Percentiles rank a stretch among this genome's conserved stretches.
These are phyloP conservation scores for Fusarium mundagurra DNA, from an alignment of 2,329 filamentous ascomycete genomes.

Conservation along the genomic window DNA sequence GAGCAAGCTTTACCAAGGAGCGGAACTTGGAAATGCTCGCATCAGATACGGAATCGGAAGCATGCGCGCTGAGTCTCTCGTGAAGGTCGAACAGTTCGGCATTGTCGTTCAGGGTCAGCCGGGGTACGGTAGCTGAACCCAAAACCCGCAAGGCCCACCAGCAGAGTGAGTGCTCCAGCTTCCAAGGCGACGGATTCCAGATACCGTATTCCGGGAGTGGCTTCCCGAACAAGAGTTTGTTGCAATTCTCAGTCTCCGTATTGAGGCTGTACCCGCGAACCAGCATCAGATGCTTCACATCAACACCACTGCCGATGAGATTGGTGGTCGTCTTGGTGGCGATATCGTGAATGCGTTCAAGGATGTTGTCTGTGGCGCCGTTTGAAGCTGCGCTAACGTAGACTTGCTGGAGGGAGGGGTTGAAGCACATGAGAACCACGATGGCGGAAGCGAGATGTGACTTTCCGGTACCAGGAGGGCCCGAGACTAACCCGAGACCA, in stretches of 20 bases:
- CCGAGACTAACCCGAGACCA: neutral
- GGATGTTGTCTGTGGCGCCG: neutral
- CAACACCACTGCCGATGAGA: accelerated
- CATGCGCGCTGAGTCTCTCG: neutral
- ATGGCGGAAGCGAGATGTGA: neutral
- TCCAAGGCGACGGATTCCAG: neutral
- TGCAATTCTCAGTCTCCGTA: neutral
- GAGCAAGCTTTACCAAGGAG: neutral
- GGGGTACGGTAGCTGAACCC: neutral
- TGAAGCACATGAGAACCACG: neutral
- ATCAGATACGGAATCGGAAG: accelerated
- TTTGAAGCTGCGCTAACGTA: slow-evolving; percentile 1
- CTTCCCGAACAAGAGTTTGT: accelerated
- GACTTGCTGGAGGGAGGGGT: neutral
- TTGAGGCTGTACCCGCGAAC: neutral
- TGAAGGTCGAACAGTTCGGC: neutral
- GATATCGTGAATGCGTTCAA: neutral
- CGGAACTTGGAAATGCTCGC: neutral
- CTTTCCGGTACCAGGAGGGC: neutral
- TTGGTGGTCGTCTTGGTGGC: accelerated
- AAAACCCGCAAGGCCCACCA: slow-evolving; percentile 13
- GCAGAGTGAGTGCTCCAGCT: neutral
- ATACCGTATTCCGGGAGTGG: neutral
- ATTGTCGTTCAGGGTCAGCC: neutral
- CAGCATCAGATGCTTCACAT: neutral